Evolutionary conservation across 23 red algal species (phyloP).

Genomic region (Gracilaria caudata): DNA sequence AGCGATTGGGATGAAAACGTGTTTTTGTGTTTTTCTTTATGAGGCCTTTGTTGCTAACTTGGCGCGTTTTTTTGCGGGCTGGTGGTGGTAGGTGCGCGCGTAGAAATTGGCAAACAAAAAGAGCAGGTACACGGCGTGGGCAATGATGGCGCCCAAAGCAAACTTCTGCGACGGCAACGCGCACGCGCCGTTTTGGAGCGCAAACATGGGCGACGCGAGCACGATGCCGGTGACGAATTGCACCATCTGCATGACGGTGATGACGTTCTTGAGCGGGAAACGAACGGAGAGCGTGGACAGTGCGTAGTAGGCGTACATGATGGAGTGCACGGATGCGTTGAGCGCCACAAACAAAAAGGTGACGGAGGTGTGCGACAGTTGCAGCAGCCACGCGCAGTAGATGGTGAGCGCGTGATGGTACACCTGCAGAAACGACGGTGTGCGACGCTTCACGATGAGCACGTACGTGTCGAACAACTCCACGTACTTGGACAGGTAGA

Average conservation of each 20-base stretch:
- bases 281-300: slow-evolving; percentile 46
- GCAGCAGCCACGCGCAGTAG: slow-evolving; percentile 55
- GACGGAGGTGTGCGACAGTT: slow-evolving; percentile 49
- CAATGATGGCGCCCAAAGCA: slow-evolving; percentile 54
- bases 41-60: too few species aligned
- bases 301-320: slow-evolving; percentile 85
- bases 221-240: slow-evolving; percentile 68
- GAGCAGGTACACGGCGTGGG: slow-evolving; percentile 52
- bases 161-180: slow-evolving; percentile 59
- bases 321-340: slow-evolving; percentile 65
- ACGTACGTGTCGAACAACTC: slow-evolving; percentile 92
- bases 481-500: slow-evolving; percentile 92
- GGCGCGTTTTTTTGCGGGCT: not conserved
- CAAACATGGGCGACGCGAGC: slow-evolving; percentile 37
- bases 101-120: slow-evolving; percentile 74
- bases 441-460: slow-evolving; percentile 64
- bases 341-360: slow-evolving; percentile 71
- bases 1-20: not conserved
- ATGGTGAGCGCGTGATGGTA: slow-evolving; percentile 74
- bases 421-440: slow-evolving; percentile 72
- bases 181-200: slow-evolving; percentile 50
- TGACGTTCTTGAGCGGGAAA: slow-evolving; percentile 50
- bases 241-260: slow-evolving; percentile 69
- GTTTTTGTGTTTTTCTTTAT: slow-evolving; percentile 21
- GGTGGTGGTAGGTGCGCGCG: slow-evolving; percentile 50